Evolutionary conservation across 768 basidiomycete species (phyloP).

Genomic region (Pleurotus tuoliensis): DNA sequence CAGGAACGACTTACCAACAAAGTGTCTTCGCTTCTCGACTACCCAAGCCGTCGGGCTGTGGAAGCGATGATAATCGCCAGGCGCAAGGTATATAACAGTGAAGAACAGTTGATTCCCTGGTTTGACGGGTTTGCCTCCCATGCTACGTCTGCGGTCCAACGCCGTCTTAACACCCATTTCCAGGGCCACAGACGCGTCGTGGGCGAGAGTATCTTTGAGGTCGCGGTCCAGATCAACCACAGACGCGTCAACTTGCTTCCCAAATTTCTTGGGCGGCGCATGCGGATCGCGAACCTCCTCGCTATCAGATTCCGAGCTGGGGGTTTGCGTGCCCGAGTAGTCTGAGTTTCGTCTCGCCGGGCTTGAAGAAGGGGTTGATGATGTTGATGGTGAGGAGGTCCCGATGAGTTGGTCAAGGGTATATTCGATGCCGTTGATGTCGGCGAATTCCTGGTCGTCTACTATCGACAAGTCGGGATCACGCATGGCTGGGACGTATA

Average conservation of each 20-base stretch:
- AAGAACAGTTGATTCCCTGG: slow-evolving; percentile 88
- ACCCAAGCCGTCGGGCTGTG: slow-evolving; percentile 97
- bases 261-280: slow-evolving; percentile 48
- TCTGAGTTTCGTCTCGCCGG: slow-evolving; percentile 13
- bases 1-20: slow-evolving; percentile 61
- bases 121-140: slow-evolving; percentile 47
- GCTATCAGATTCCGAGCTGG: slow-evolving; percentile 11
- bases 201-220: slow-evolving; percentile 53
- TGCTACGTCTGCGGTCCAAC: slow-evolving; percentile 28
- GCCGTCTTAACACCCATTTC: slow-evolving; percentile 60
- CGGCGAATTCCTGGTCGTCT: slow-evolving; percentile 87
- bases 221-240: slow-evolving; percentile 55
- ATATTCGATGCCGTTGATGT: slow-evolving; percentile 96
- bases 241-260: slow-evolving; percentile 70
- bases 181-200: slow-evolving; percentile 67
- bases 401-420: slow-evolving; percentile 90
- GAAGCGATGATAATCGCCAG: slow-evolving; percentile 98
- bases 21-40: slow-evolving; percentile 92
- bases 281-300: slow-evolving; percentile 8
- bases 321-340: slow-evolving; percentile 13
- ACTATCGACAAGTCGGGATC: slow-evolving; percentile 54
- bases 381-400: slow-evolving; percentile 14
- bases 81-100: slow-evolving; percentile 94
- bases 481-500: slow-evolving; percentile 34
- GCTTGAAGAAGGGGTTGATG: slow-evolving; percentile 23